A percentile compares a stretch with the other conserved stretches of the same genome.
Evolutionary conservation across 495 filamentous ascomycete species (phyloP).

Genomic region (Corynascus novoguineensis): DNA sequence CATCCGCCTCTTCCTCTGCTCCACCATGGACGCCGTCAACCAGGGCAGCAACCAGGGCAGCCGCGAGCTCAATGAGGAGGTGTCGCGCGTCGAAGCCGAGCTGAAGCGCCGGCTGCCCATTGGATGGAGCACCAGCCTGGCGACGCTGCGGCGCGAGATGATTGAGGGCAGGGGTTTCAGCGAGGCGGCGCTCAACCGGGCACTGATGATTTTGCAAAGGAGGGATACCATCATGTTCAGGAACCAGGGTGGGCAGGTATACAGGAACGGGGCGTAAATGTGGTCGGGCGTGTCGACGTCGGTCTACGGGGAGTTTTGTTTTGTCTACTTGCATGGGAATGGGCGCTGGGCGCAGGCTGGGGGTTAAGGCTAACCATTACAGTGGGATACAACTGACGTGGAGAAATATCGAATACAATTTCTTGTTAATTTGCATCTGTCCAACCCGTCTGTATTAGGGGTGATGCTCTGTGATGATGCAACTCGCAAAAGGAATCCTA

Average conservation of each 20-base stretch:
- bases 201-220: slow-evolving; percentile 78
- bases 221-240: slow-evolving; percentile 88
- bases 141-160: slow-evolving; percentile 81
- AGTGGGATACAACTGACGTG: not conserved
- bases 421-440: not conserved
- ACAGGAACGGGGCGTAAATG: slow-evolving; percentile 55
- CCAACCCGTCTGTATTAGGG: not conserved
- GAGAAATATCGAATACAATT: not conserved
- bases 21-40: slow-evolving; percentile 95
- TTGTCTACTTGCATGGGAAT: not conserved
- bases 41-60: slow-evolving; percentile 76
- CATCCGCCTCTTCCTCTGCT: slow-evolving; percentile 93
- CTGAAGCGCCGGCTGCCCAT: slow-evolving; percentile 82
- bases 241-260: slow-evolving; percentile 83
- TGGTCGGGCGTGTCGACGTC: not conserved
- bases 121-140: slow-evolving; percentile 88
- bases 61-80: slow-evolving; percentile 86
- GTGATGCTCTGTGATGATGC: not conserved
- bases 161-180: slow-evolving; percentile 81
- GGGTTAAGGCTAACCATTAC: not conserved
- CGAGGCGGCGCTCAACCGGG: slow-evolving; percentile 78
- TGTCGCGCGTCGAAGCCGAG: slow-evolving; percentile 83
- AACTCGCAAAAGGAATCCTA: not conserved
- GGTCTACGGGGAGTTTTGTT: not conserved
- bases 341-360: slow-evolving; percentile 7